Conservation (phyloP, 495 filamentous ascomycete species). For the Tuber brumale region DNA sequence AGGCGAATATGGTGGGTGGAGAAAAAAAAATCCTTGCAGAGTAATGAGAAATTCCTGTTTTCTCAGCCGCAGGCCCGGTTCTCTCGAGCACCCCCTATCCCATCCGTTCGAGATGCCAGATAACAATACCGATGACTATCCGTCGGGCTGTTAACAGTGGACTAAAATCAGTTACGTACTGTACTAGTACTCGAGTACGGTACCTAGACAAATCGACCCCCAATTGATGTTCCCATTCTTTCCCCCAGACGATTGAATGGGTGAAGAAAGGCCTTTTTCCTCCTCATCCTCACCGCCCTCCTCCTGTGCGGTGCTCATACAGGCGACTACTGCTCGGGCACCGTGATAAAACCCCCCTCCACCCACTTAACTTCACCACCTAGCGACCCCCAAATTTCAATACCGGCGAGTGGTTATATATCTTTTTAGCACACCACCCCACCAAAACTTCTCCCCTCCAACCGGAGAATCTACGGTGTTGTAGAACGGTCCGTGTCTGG, state of each 20-base stretch:
- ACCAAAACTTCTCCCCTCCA: background rate
- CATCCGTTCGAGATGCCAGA: background rate
- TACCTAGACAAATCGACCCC: background rate
- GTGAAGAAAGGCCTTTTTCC: background rate
- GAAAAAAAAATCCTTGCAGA: background rate
- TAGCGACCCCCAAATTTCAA: background rate
- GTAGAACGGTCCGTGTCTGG: slow-evolving; percentile 1
- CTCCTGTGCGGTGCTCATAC: background rate
- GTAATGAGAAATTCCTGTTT: background rate
- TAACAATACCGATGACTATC: background rate
- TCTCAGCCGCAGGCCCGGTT: background rate
- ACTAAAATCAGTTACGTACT: background rate
- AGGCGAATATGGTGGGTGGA: background rate
- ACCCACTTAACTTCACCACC: background rate
- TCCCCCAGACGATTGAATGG: background rate
- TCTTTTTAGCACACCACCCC: background rate
- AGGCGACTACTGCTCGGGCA: background rate
- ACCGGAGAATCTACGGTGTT: background rate
- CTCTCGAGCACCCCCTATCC: background rate
- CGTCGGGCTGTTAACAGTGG: background rate
- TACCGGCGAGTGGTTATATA: background rate
- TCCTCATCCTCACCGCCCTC: background rate
- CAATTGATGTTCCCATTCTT: background rate
- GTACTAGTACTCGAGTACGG: background rate
- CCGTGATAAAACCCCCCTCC: background rate